Base-by-base conservation (phyloP, 345 rosid genomes). In the Eucalyptus tenuipes region DNA sequence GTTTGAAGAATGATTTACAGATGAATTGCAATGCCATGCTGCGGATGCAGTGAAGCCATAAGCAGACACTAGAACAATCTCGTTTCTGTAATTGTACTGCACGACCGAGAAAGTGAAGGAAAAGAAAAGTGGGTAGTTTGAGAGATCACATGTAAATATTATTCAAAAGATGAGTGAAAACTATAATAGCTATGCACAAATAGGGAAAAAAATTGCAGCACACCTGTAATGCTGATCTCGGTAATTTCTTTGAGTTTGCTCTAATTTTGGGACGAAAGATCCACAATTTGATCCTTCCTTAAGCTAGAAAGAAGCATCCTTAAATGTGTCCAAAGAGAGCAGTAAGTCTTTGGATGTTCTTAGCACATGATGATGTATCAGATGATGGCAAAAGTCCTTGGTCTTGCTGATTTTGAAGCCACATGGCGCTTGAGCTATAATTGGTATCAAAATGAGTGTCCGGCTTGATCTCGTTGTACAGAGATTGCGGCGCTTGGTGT, bases 331-430 rank as follows among this genome's bases (percentile, higher is more conserved):
- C 88, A 68, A 87, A 68, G 44, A 87, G 81, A 68, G 88, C 82
- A 87, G 88, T 68, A 33, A 87, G 88, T 87, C 88, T 87, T 29
- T 68, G 88, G 88, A 47, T 45, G 71, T 87, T 75, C 84, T 87
- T 87, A 33, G 88, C 29, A 68, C 85, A 68, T 24, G 84, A 40
- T 37, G 82, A 40, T 75, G 42, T 44, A 66, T 49, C 88, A 66
- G 88, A 87, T 25, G 82, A 61, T 45, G 52, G 82, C 53, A 87
- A 48, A 49, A 55, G 55, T 18, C 48, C 84, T 84, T 42, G 88
- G 59, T 75, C 87, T 29, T 82, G 90, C 66, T 89, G 88, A 48
- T 87, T 68, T 40, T 89, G 90, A 8, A 87, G 90, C 90, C 88
- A 89, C 17, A 66, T 29, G 66, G 81, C 44, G 68, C 61, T 89